Base-by-base conservation (phyloP, 768 basidiomycete species). In the Lentinula sp. region DNA sequence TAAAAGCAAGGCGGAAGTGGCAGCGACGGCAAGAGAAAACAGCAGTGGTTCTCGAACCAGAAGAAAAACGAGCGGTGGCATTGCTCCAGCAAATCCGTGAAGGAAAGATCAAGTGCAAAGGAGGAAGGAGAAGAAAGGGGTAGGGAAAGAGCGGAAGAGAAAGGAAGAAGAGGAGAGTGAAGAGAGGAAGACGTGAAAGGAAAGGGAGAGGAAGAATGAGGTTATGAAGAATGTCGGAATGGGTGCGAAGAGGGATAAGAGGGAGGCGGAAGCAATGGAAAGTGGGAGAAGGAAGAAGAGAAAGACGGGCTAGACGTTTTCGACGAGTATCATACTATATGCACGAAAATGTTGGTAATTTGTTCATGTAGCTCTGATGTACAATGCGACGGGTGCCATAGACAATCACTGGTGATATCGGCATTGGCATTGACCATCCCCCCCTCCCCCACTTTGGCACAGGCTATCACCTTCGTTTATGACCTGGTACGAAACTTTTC, bases 1-100 rank as follows among this genome's bases (percentile, higher is more conserved):
- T 68, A 92, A 94, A 1, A 90, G 91, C 94, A 93, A 73, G 32
- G 40, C 23, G 37, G 23, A 23, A 23, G 18, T 16, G 35, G 35
- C 7, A 21, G 11, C 31, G 11, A 9, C 13, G 21, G 48, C 11
- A 31, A 23, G 9, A 74, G 77, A 39, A 76, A 75, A 59, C 78
- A 82, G 95, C 96, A 1, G 95, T 98, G 28, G 87, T 99, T 49
- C 83, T 98, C 81, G 91, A 96, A 68, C 91, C 93, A 1, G 94
- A 96, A 70, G 97, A 98, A 78, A 93, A 89, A 80, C 89, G 86
- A 70, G 95, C 97, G 0, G 76, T 98, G 18, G 88, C 91, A 42
- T 75, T 98, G 42, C 70, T 99, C 70, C 96, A 98, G 72, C 95
- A 98, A 78, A 93, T 98, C 64, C 84, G 90, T 52, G 92, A 67